Base-by-base conservation (phyloP, 768 basidiomycete genomes). In the Amanita pseudoporphyria region DNA sequence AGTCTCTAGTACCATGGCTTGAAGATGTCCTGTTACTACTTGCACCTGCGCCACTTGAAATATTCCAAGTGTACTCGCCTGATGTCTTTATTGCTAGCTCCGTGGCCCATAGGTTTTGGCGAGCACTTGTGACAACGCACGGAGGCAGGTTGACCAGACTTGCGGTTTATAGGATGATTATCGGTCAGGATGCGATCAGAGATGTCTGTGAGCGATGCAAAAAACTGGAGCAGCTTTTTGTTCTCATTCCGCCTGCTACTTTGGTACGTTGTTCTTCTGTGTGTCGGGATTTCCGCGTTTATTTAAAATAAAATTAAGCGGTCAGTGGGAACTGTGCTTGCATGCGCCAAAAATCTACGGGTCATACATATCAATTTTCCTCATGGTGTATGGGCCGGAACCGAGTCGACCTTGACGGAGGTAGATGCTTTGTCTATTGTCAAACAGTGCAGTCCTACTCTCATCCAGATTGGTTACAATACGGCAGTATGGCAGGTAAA, bases 401-500 rank as follows among this genome's bases (percentile, higher is more conserved):
- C n/a, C n/a, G n/a, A n/a, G n/a, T n/a, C n/a, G n/a, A n/a, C n/a
- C 10, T 57, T 74, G 2, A 58, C 54, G 5, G 55, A 57, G 3
- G 54, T 61, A 10, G 67, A 71, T 22, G 76, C 73, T 7, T 54
- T 74, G 36, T 59, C 60, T 5, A 68, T 88, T 21, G 71, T 74
- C 12, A 65, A 64, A 3, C 64, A 67, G 18, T 84, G 82, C 58
- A 68, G 71, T 30, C 57, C 75, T 7, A 74, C 70, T 3, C 64
- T 88, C 35, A 61, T 61, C 18, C 78, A 81, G 51, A 74, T 89
- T 54, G 87, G 87, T 3, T 81, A 78, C 55, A 81, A 81, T 58
- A 77, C 80, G 0, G 69, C 67, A 32, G 84, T 85, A 1, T 87
- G 82, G 80, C 76, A 84, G 72, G 87, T 85, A n/a, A 51, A 60